Base-by-base conservation (phyloP, 768 basidiomycete genomes). In the Amanita rimosa region DNA sequence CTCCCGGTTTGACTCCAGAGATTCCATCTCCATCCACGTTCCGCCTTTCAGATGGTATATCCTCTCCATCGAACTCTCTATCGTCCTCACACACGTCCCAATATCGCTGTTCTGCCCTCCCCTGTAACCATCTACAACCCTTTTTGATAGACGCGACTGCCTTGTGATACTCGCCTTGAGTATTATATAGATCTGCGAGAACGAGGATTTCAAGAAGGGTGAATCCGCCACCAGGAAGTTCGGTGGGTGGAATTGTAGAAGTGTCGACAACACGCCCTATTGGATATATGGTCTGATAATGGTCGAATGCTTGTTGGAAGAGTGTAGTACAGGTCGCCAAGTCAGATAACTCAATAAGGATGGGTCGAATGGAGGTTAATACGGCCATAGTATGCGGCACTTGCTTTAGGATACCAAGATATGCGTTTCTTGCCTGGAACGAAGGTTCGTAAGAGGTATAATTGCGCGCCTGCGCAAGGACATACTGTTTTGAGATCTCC, bases 71-170 rank as follows among this genome's bases (percentile, higher is more conserved):
- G 58, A 78, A 99, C 64, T 99, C 95, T 43, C 93, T 71, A 59
- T 99, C 95, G 60, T 99, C 94, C 26, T 75, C 76, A 47, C 81
- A 76, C 17, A 73, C 61, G 54, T 92, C 87, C 92, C 93, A 97
- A 50, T 83, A 81, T 47, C 69, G 72, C 59, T 85, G 83, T 40
- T 75, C 68, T 27, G 65, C 67, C 27, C 95, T 69, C 0, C 90
- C 89, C 61, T 97, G 90, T n/a, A 97, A 63, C 95, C 95, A 98
- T 48, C 95, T 68, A 44, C 78, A 83, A 1, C 93, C 94, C 45
- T 69, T 71, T 41, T 85, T 73, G 44, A 95, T 81, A 1, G 78
- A 74, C 10, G 76, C 70, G 13, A 91, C 67, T 0, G 85, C 86
- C 36, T 74, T 69, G 31, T 80, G 79, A 56, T 85, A 72, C 51